A percentile compares a stretch with the other conserved stretches of the same genome.
phyloP scores from a whole-genome alignment of 2,329 filamentous ascomycete genomes.

The Diaporthe sp. region DNA sequence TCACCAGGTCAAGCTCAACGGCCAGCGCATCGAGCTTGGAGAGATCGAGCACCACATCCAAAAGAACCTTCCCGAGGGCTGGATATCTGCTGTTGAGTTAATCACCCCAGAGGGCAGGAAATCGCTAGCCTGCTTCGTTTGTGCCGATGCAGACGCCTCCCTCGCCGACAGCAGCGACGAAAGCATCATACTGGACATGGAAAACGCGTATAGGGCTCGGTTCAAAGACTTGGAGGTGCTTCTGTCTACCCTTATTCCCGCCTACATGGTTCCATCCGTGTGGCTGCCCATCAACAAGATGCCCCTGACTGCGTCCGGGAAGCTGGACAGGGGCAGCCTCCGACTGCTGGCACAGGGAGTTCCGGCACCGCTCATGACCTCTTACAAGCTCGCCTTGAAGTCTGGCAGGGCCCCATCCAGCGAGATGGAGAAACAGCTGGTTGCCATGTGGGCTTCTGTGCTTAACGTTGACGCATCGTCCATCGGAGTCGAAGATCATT shows the following conservation, averaged over 20 bases:
- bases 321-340: conserved; percentile 33
- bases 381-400: conserved; percentile 5
- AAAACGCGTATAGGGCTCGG: not conserved
- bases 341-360: not conserved
- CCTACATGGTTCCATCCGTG: conserved; percentile 36
- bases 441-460: conserved; percentile 43
- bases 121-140: conserved; percentile 37
- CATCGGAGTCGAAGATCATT: conserved; percentile 53
- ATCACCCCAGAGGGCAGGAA: not conserved
- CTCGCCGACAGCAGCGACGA: conserved; percentile 5
- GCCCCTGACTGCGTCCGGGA: conserved; percentile 40
- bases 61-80: conserved; percentile 36
- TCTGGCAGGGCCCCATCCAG: conserved; percentile 47
- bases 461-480: conserved; percentile 28
- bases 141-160: conserved; percentile 31
- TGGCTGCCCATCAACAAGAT: conserved; percentile 40
- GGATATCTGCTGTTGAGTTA: conserved; percentile 43
- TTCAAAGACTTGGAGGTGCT: not conserved
- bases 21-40: conserved; percentile 61
- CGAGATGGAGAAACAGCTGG: conserved; percentile 50
- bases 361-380: not conserved
- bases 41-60: conserved; percentile 35
- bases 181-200: not conserved
- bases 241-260: not conserved
- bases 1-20: conserved; percentile 65